Conservation (phyloP, 2,329 filamentous ascomycete species). For the Colletotrichum tofieldiae region DNA sequence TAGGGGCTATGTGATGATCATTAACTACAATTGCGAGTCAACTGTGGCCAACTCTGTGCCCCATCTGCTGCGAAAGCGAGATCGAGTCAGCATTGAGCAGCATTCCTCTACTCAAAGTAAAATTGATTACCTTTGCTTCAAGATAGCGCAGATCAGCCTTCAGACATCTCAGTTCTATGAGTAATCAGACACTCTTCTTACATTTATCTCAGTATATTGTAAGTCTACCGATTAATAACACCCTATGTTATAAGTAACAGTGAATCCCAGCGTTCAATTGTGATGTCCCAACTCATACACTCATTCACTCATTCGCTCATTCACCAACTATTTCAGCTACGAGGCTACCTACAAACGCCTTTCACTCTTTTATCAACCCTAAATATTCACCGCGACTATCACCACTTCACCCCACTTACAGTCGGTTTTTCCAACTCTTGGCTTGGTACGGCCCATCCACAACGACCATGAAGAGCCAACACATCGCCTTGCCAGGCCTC, state of each 20-base stretch:
- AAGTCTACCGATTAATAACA: neutral
- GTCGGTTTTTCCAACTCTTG: neutral
- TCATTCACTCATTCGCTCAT: neutral
- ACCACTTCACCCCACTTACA: neutral
- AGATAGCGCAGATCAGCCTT: neutral
- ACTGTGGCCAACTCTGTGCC: neutral
- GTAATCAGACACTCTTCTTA: neutral
- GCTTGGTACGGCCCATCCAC: neutral
- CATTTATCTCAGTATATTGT: too few relatives aligned
- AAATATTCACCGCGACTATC: neutral
- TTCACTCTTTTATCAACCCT: neutral
- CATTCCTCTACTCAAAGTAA: neutral
- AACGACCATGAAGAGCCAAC: constrained; percentile 13
- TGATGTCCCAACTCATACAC: neutral
- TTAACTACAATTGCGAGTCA: too few relatives aligned
- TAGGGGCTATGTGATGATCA: too few relatives aligned
- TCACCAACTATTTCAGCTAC: neutral
- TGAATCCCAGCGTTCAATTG: neutral
- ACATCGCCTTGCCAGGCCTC: constrained; percentile 14
- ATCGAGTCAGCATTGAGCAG: neutral
- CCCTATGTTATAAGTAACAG: neutral
- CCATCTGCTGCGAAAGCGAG: neutral
- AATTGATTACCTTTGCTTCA: neutral
- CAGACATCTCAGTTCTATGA: neutral
- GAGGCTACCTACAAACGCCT: too few relatives aligned